A percentile compares a stretch with the other conserved stretches of the same genome.
Conservation (phyloP, 805 yeast genomes). For the Yamadazyma endophytica region DNA sequence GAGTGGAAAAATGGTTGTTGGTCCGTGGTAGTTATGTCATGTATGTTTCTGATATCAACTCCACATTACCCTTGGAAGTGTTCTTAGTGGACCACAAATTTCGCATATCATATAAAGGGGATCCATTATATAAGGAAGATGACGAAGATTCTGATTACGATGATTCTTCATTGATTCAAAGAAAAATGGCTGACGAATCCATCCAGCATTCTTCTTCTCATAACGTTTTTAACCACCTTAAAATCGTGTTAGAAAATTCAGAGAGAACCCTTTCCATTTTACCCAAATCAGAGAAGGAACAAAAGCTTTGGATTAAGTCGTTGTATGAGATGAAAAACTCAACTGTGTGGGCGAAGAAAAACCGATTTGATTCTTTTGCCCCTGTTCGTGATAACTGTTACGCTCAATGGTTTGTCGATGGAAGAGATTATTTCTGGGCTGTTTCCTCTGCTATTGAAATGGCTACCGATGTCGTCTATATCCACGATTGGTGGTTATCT, state of each 20-base stretch:
- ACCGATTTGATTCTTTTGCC: constrained; percentile 88
- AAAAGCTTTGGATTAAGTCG: constrained; percentile 72
- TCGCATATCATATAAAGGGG: constrained; percentile 49
- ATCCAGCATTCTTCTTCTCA: constrained; percentile 25
- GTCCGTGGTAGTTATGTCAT: constrained; percentile 80
- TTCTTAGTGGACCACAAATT: constrained; percentile 82
- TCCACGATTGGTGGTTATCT: constrained; percentile 98
- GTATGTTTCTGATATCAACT: constrained; percentile 80
- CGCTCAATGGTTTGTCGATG: constrained; percentile 98
- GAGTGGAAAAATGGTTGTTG: constrained; percentile 88
- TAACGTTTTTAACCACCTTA: constrained; percentile 50
- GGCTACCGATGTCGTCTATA: constrained; percentile 90
- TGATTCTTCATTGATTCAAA: constrained; percentile 31
- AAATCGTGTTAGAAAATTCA: constrained; percentile 58
- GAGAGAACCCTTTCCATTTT: constrained; percentile 76
- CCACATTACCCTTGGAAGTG: constrained; percentile 87
- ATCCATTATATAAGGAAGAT: constrained; percentile 12
- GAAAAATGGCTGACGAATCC: constrained; percentile 16
- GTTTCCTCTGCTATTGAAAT: constrained; percentile 84
- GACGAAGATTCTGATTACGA: constrained; percentile 41
- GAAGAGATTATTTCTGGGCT: constrained; percentile 95
- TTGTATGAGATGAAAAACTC: constrained; percentile 62
- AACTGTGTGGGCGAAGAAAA: constrained; percentile 64
- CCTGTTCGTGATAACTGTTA: constrained; percentile 81
- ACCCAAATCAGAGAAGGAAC: constrained; percentile 61